Percentiles rank a stretch among this genome's conserved stretches.
These are phyloP conservation scores for Pezicula carpinea DNA, from an alignment of 2,329 filamentous ascomycete genomes.

Conservation along the genomic window DNA sequence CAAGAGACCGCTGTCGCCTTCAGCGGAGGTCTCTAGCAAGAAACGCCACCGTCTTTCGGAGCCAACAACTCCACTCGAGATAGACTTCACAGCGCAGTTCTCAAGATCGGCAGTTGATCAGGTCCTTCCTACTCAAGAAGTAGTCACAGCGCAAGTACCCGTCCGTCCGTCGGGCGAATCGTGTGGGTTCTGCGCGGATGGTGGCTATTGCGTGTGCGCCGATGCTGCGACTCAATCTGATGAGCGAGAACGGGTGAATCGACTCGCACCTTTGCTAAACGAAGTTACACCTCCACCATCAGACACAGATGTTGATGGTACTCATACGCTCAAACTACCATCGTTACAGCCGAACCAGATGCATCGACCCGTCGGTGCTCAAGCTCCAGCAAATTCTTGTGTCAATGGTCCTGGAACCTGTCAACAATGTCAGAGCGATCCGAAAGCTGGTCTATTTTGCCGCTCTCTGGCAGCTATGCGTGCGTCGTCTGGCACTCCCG, in stretches of 20 bases:
- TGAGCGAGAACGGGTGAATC: conserved; percentile 24
- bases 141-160: conserved; percentile 15
- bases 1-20: conserved; percentile 29
- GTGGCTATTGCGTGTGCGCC: conserved; percentile 77
- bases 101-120: conserved; percentile 30
- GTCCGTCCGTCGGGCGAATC: conserved; percentile 52
- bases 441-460: conserved; percentile 78
- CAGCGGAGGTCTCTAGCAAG: conserved; percentile 30
- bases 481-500: conserved; percentile 28
- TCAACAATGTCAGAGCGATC: conserved; percentile 71
- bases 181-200: conserved; percentile 80
- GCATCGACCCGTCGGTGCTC: conserved; percentile 21
- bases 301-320: conserved; percentile 49
- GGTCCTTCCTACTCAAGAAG: conserved; percentile 19
- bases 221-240: conserved; percentile 43
- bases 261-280: conserved; percentile 39
- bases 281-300: conserved; percentile 48
- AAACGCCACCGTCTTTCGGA: conserved; percentile 52
- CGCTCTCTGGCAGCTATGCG: conserved; percentile 67
- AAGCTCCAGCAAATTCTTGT: conserved; percentile 22
- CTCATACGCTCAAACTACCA: conserved; percentile 57
- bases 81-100: conserved; percentile 69
- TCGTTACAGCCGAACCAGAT: conserved; percentile 31
- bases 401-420: conserved; percentile 71
- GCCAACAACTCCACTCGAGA: conserved; percentile 50